These are phyloP conservation scores for Penicillium paneum DNA, from an alignment of 2,329 filamentous ascomycete species.

Conservation along the genomic window DNA sequence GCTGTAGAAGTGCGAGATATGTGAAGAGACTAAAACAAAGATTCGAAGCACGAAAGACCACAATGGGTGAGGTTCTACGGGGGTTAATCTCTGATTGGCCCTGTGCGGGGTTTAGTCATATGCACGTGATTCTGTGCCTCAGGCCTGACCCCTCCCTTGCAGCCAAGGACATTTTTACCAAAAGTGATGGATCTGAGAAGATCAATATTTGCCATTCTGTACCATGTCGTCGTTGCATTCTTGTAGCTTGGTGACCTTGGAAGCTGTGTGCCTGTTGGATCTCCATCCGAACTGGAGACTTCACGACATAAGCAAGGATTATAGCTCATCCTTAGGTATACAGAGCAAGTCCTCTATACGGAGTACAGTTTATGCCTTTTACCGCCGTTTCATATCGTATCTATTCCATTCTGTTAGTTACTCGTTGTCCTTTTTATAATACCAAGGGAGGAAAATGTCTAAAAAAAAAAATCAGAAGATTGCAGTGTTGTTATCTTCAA, in stretches of 20 bases:
- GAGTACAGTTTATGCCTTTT: too few species aligned
- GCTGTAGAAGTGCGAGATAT: conserved; percentile 12
- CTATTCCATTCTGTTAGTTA: too few species aligned
- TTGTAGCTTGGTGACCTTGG: not conserved
- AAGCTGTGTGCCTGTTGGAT: not conserved
- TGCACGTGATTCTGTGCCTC: conserved; percentile 15
- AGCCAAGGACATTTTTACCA: not conserved
- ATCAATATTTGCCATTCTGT: not conserved
- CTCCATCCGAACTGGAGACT: not conserved
- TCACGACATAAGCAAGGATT: too few species aligned
- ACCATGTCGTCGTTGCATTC: not conserved
- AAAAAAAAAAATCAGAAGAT: too few species aligned
- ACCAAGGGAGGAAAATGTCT: too few species aligned
- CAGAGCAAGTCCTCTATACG: too few species aligned
- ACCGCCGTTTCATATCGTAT: too few species aligned
- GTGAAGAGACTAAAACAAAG: conserved; percentile 24
- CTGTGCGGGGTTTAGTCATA: not conserved
- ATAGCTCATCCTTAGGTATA: too few species aligned
- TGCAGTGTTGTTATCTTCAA: too few species aligned
- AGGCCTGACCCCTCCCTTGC: conserved; percentile 5
- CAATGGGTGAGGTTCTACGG: conserved; percentile 20
- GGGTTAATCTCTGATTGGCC: conserved; percentile 19
- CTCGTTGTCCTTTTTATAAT: too few species aligned
- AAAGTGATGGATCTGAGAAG: not conserved
- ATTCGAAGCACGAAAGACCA: conserved; percentile 14